Percentiles rank a stretch among this genome's conserved stretches.
phyloP scores from a whole-genome alignment of 2,329 filamentous ascomycete species.

The Cryphonectria naterciae region DNA sequence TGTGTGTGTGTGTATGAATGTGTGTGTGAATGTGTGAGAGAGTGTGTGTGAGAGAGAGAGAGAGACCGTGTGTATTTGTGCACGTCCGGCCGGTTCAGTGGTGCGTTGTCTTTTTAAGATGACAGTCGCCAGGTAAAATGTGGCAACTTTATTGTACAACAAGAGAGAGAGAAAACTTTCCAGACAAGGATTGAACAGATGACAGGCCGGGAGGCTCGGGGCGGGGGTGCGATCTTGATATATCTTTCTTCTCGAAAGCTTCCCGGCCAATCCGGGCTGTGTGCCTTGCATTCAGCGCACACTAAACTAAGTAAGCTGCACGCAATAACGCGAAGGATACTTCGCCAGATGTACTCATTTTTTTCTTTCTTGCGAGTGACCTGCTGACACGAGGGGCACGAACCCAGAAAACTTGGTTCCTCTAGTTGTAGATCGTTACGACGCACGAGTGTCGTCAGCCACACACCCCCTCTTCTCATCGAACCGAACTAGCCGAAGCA shows the following conservation, averaged over 20 bases:
- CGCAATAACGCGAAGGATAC: slow-evolving; percentile 10
- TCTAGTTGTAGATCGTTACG: slow-evolving; percentile 14
- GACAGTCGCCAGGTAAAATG: slow-evolving; percentile 8
- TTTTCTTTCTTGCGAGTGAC: not conserved
- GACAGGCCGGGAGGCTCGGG: not conserved
- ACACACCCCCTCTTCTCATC: slow-evolving; percentile 11
- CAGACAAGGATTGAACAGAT: not conserved
- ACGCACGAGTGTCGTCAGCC: slow-evolving; percentile 13
- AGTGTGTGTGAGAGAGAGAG: too few species aligned
- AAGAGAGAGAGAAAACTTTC: not conserved
- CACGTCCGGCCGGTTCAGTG: too few species aligned
- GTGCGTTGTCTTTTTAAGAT: not conserved
- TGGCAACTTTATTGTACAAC: slow-evolving; percentile 2
- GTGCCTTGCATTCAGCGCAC: slow-evolving; percentile 28
- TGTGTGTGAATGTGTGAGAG: not conserved
- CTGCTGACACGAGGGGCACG: not conserved
- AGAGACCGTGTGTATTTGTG: too few species aligned
- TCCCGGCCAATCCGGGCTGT: slow-evolving; percentile 28
- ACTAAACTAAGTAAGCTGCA: slow-evolving; percentile 8
- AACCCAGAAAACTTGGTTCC: slow-evolving; percentile 11
- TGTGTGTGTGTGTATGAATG: too few species aligned
- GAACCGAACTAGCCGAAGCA: slow-evolving; percentile 20
- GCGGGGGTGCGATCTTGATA: slow-evolving; percentile 28
- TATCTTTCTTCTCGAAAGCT: slow-evolving; percentile 20
- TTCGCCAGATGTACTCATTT: slow-evolving; percentile 7